Percentiles rank a stretch among this genome's conserved stretches.
Evolutionary conservation across 1,139 yeast species (phyloP).

Genomic region (Wickerhamomyces sp.): DNA sequence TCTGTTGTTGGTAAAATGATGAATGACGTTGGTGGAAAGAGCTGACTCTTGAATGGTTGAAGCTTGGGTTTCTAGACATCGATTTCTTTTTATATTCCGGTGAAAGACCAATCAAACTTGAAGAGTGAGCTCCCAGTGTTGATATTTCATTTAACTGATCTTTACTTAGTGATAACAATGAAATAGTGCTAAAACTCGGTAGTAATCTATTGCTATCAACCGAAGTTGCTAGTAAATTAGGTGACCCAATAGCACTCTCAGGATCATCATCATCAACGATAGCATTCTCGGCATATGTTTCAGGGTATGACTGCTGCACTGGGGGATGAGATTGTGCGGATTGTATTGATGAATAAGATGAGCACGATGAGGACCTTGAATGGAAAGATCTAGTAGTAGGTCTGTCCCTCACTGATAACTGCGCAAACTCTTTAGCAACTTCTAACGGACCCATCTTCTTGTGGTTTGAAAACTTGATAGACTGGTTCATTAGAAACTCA

Average conservation of each 20-base stretch:
- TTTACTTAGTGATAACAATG: slow-evolving; percentile 18
- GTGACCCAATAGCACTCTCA: slow-evolving; percentile 12
- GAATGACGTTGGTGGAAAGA: slow-evolving; percentile 20
- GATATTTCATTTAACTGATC: slow-evolving; percentile 4
- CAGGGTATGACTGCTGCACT: slow-evolving; percentile 1
- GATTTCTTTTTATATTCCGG: slow-evolving; percentile 9
- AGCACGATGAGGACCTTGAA: slow-evolving; percentile 6
- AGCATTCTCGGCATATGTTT: slow-evolving; percentile 10
- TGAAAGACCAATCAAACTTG: background rate
- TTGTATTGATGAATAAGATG: slow-evolving; percentile 4
- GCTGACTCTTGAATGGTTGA: slow-evolving; percentile 14
- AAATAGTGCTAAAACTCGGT: slow-evolving; percentile 19
- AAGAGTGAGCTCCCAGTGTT: background rate
- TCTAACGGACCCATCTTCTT: slow-evolving; percentile 1
- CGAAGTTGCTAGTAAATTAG: slow-evolving; percentile 20
- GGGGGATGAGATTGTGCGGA: background rate
- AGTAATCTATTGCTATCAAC: slow-evolving; percentile 13
- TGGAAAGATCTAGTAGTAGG: background rate
- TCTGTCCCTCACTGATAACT: slow-evolving; percentile 1
- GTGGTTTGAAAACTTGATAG: background rate
- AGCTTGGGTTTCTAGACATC: slow-evolving; percentile 14
- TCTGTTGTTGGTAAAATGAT: slow-evolving; percentile 3
- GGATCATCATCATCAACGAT: slow-evolving; percentile 17
- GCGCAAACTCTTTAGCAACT: slow-evolving; percentile 3
- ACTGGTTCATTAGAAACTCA: background rate